A percentile compares a stretch with the other conserved stretches of the same genome.
These are phyloP conservation scores for Spongispora temasekensis DNA, from an alignment of 1,284 basidiomycete genomes.

Conservation along the genomic window DNA sequence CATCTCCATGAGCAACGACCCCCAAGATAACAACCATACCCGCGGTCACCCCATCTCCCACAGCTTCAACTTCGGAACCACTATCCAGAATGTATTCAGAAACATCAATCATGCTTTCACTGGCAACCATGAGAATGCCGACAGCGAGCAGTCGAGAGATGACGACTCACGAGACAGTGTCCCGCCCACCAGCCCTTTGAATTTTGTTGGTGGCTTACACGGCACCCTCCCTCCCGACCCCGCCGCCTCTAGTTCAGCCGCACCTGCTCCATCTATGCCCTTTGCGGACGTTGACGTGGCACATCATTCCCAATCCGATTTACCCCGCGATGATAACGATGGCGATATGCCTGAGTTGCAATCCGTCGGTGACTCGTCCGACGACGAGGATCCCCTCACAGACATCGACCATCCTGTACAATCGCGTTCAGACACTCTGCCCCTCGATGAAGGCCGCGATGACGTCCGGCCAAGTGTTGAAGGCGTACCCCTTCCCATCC, in stretches of 20 bases:
- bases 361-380: constrained; percentile 37
- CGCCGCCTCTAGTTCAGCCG: constrained; percentile 4
- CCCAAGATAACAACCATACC: constrained; percentile 9
- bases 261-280: constrained; percentile 1
- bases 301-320: constrained; percentile 5
- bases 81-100: constrained; percentile 32
- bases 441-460: constrained; percentile 35
- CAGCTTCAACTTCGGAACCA: constrained; percentile 28
- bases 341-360: constrained; percentile 46
- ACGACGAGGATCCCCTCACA: constrained; percentile 25
- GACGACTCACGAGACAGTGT: not conserved
- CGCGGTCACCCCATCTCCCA: constrained; percentile 20
- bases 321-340: constrained; percentile 25
- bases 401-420: constrained; percentile 35
- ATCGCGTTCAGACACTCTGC: constrained; percentile 1
- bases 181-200: constrained; percentile 5
- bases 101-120: constrained; percentile 37
- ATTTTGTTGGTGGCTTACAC: not conserved
- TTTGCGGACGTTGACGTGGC: constrained; percentile 8
- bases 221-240: too few species aligned
- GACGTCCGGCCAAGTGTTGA: constrained; percentile 34
- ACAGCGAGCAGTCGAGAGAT: not conserved
- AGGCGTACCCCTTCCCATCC: constrained; percentile 23
- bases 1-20: constrained; percentile 27
- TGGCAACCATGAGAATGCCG: constrained; percentile 3